Evolutionary conservation across 768 basidiomycete species (phyloP).

Genomic region (Amanita molliuscula): DNA sequence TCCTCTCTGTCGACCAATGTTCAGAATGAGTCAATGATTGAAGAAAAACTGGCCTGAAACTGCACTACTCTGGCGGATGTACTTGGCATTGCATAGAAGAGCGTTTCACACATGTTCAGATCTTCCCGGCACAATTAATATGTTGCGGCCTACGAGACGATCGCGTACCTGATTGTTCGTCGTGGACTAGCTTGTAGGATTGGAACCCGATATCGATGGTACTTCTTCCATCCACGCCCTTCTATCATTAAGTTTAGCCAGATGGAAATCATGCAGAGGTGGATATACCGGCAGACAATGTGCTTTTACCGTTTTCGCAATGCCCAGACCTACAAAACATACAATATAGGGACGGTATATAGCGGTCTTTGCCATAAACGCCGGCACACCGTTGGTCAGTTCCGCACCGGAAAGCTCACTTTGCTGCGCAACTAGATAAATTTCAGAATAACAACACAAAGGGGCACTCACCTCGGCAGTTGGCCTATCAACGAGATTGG

Average conservation of each 20-base stretch:
- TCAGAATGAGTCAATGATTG: neutral
- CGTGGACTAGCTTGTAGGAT: constrained; percentile 38
- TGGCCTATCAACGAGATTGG: constrained; percentile 64
- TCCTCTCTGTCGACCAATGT: neutral
- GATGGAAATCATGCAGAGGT: neutral
- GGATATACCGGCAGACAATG: constrained; percentile 13
- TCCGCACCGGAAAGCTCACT: constrained; percentile 44
- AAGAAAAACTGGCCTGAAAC: constrained; percentile 46
- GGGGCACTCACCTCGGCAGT: constrained; percentile 42
- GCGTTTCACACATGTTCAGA: constrained; percentile 31
- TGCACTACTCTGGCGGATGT: constrained; percentile 66
- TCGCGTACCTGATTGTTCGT: constrained; percentile 12
- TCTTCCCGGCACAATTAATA: neutral
- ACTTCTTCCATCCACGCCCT: constrained; percentile 7
- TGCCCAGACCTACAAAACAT: constrained; percentile 72
- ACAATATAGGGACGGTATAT: constrained; percentile 51
- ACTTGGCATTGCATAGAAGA: constrained; percentile 69
- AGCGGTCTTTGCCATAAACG: constrained; percentile 49
- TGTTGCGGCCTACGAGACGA: neutral
- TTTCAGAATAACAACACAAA: neutral
- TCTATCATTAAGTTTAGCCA: neutral
- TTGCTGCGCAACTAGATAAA: constrained; percentile 23
- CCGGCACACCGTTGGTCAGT: constrained; percentile 41
- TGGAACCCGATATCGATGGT: constrained; percentile 28
- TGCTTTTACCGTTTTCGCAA: constrained; percentile 30